Evolutionary conservation across 371 early-diverging fungal species (phyloP).

Genomic region (Cokeromyces recurvatus): DNA sequence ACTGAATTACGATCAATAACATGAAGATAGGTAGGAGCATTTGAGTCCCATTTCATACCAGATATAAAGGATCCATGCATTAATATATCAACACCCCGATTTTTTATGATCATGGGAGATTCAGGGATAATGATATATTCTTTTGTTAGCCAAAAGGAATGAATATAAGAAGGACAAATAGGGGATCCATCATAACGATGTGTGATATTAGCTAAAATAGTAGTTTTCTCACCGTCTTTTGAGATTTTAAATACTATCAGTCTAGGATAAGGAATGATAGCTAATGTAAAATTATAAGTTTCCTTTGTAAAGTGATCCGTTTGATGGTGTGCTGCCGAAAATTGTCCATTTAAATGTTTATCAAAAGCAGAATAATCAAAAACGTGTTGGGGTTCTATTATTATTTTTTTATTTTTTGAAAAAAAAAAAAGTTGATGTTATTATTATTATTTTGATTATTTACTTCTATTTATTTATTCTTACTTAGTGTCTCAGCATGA

Average conservation of each 20-base stretch:
- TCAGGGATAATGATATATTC: slow-evolving; percentile 53
- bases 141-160: slow-evolving; percentile 43
- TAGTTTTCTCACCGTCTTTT: slow-evolving; percentile 18
- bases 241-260: slow-evolving; percentile 19
- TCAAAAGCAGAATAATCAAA: slow-evolving; percentile 48
- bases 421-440: not conserved
- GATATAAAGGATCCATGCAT: slow-evolving; percentile 36
- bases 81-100: slow-evolving; percentile 38
- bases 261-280: slow-evolving; percentile 13
- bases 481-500: slow-evolving; percentile 56
- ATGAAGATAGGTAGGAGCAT: slow-evolving; percentile 39
- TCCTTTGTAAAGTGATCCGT: slow-evolving; percentile 50
- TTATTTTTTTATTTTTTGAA: too few relatives aligned
- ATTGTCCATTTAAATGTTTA: slow-evolving; percentile 28
- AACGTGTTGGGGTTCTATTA: slow-evolving; percentile 47
- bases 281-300: slow-evolving; percentile 35
- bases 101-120: slow-evolving; percentile 39
- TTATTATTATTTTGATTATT: not conserved
- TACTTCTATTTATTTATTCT: not conserved
- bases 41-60: slow-evolving; percentile 34
- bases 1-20: slow-evolving; percentile 32
- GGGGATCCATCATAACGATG: slow-evolving; percentile 18
- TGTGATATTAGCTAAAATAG: slow-evolving; percentile 38
- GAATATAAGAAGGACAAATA: slow-evolving; percentile 28
- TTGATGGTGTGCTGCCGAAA: slow-evolving; percentile 56